These are phyloP conservation scores for Blastobotrys arbuscula DNA, from an alignment of 1,139 yeast genomes.

Conservation along the genomic window DNA sequence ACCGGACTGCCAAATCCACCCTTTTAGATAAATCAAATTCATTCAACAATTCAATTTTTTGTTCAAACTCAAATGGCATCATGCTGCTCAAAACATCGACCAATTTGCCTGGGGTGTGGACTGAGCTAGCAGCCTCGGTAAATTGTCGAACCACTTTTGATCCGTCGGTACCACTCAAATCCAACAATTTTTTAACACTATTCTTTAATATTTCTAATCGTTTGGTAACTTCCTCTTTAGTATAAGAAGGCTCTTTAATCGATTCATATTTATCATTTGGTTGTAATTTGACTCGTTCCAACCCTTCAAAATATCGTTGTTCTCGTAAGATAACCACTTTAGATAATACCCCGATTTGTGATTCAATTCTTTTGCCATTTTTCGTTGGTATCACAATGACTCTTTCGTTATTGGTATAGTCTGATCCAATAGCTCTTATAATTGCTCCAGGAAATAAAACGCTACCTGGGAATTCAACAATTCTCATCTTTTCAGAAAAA, in stretches of 20 bases:
- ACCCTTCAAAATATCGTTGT: slow-evolving; percentile 12
- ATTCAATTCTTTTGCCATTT: slow-evolving; percentile 1
- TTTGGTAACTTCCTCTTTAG: slow-evolving; percentile 15
- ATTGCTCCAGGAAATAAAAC: slow-evolving; percentile 25
- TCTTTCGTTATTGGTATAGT: slow-evolving; percentile 4
- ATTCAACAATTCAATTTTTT: slow-evolving; percentile 30
- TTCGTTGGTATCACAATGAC: slow-evolving; percentile 12
- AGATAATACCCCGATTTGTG: slow-evolving; percentile 9
- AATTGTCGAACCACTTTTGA: slow-evolving; percentile 11
- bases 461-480: slow-evolving; percentile 11
- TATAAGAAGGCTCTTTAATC: slow-evolving; percentile 5
- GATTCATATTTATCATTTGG: slow-evolving; percentile 5
- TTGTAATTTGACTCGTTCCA: slow-evolving; percentile 10
- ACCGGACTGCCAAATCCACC: slow-evolving; percentile 24
- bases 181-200: slow-evolving; percentile 14
- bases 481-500: not conserved
- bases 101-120: slow-evolving; percentile 30
- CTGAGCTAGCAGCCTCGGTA: slow-evolving; percentile 18
- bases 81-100: slow-evolving; percentile 36
- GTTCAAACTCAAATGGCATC: slow-evolving; percentile 31
- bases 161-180: slow-evolving; percentile 15
- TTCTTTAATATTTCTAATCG: slow-evolving; percentile 24
- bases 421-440: slow-evolving; percentile 9
- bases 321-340: slow-evolving; percentile 5
- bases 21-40: slow-evolving; percentile 28